Evolutionary conservation across 768 basidiomycete genomes (phyloP).

Genomic region (Boletus rubroflammeus): DNA sequence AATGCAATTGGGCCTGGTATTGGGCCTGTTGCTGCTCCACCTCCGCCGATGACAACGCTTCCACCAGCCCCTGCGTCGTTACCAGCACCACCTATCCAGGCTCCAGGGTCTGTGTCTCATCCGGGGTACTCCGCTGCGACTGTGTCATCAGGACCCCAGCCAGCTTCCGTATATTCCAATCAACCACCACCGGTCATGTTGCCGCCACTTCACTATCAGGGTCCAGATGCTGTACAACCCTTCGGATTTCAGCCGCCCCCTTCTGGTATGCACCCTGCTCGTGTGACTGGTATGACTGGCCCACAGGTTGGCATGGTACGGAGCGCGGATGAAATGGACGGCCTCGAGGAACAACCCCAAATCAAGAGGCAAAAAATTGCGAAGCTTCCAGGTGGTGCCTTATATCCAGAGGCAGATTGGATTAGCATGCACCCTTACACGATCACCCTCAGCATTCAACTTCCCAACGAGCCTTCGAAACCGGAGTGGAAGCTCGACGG

Average conservation of each 20-base stretch:
- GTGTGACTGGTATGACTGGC: conserved; percentile 58
- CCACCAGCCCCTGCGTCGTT: conserved; percentile 71
- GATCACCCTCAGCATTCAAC: conserved; percentile 78
- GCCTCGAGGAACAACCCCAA: conserved; percentile 64
- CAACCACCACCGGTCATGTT: conserved; percentile 72
- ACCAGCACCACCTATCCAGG: conserved; percentile 61
- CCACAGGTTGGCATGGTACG: conserved; percentile 71
- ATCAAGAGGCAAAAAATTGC: conserved; percentile 87
- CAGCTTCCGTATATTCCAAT: conserved; percentile 64
- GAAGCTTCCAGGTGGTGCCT: conserved; percentile 77
- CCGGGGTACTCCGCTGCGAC: conserved; percentile 77
- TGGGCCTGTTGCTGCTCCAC: conserved; percentile 72
- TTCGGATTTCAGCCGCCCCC: conserved; percentile 74
- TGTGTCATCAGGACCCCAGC: conserved; percentile 89
- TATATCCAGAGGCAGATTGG: conserved; percentile 90
- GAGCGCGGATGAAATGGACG: conserved; percentile 80
- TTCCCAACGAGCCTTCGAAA: conserved; percentile 78
- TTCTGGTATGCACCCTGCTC: conserved; percentile 66
- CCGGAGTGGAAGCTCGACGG: conserved; percentile 95
- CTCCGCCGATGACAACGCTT: conserved; percentile 55
- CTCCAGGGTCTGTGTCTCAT: conserved; percentile 36
- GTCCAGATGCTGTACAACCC: conserved; percentile 68
- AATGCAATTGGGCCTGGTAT: conserved; percentile 87
- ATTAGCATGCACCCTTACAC: conserved; percentile 88
- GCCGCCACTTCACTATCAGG: conserved; percentile 83